phyloP scores from a whole-genome alignment of 306 rosid species.

The Mimosa pudica region DNA sequence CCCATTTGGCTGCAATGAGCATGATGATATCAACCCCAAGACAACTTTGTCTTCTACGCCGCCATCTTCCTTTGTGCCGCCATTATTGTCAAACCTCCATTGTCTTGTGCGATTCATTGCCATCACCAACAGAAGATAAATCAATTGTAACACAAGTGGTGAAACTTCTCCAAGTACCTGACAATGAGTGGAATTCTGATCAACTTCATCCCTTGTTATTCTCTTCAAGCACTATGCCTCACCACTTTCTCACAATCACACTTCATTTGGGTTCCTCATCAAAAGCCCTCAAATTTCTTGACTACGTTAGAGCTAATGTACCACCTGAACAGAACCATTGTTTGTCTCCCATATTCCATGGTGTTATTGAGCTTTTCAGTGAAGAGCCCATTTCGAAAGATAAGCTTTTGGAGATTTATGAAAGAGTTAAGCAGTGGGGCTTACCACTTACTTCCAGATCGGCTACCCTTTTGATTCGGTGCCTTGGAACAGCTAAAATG shows the following conservation, averaged over 20 bases:
- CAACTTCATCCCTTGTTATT: slow-evolving; percentile 53
- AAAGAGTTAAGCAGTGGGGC: slow-evolving; percentile 32
- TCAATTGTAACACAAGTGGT: slow-evolving; percentile 42
- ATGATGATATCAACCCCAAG: neutral
- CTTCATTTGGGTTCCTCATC: slow-evolving; percentile 40
- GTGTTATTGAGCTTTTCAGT: slow-evolving; percentile 50
- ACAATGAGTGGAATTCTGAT: slow-evolving; percentile 44
- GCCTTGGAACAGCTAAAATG: slow-evolving; percentile 52
- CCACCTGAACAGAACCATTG: slow-evolving; percentile 2
- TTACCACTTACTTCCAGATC: slow-evolving; percentile 41
- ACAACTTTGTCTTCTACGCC: neutral
- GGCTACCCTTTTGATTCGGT: slow-evolving; percentile 43
- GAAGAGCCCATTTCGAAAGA: slow-evolving; percentile 44
- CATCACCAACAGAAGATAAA: slow-evolving; percentile 37
- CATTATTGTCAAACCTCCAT: slow-evolving; percentile 29
- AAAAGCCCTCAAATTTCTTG: slow-evolving; percentile 41
- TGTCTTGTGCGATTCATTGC: slow-evolving; percentile 3
- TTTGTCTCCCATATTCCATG: slow-evolving; percentile 54
- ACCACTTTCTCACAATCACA: slow-evolving; percentile 48
- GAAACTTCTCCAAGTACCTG: slow-evolving; percentile 51
- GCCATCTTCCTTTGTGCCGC: neutral
- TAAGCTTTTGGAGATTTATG: slow-evolving; percentile 47
- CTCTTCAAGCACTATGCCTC: slow-evolving; percentile 36
- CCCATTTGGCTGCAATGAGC: neutral
- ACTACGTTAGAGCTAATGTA: slow-evolving; percentile 28